Percentiles rank a stretch among this genome's conserved stretches.
phyloP scores from a whole-genome alignment of 176 grass and related monocot genomes.

The Phoenix dactylifera region DNA sequence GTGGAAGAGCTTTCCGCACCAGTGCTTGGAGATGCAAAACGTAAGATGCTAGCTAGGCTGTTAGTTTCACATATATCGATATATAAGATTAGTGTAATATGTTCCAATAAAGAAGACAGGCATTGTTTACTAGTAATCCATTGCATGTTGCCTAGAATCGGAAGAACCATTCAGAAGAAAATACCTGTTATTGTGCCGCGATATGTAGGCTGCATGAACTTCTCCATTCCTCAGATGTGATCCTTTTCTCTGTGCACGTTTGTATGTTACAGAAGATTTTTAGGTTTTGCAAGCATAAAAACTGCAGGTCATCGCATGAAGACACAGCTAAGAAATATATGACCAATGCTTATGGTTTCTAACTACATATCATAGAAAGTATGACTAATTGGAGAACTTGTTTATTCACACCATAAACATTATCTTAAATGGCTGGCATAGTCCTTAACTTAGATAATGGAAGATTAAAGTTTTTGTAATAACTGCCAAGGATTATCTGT shows the following conservation, averaged over 20 bases:
- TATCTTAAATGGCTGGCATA: too few relatives aligned
- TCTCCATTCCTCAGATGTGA: constrained; percentile 57
- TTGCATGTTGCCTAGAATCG: too few relatives aligned
- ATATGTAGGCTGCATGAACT: constrained; percentile 46
- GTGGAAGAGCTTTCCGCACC: constrained; percentile 43
- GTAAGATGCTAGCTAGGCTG: constrained; percentile 27
- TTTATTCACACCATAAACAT: too few relatives aligned
- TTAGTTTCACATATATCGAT: background rate
- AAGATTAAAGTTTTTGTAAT: too few relatives aligned
- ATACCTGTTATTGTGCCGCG: constrained; percentile 56
- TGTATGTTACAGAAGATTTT: too few relatives aligned
- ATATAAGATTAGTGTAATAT: background rate
- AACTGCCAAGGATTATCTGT: too few relatives aligned
- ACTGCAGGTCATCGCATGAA: background rate
- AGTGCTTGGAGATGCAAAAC: constrained; percentile 43
- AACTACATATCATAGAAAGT: constrained; percentile 11
- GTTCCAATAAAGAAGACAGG: constrained; percentile 5
- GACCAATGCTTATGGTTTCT: too few relatives aligned
- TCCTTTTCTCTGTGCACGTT: constrained; percentile 58
- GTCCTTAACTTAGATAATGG: too few relatives aligned
- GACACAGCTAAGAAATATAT: too few relatives aligned
- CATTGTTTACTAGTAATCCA: background rate
- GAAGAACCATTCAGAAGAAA: background rate
- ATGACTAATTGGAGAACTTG: background rate
- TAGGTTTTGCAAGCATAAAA: constrained; percentile 4